Percentiles rank a stretch among this genome's conserved stretches.
Conservation (phyloP, 148 eudicot genomes). For the Rhododendron williamsianum region DNA sequence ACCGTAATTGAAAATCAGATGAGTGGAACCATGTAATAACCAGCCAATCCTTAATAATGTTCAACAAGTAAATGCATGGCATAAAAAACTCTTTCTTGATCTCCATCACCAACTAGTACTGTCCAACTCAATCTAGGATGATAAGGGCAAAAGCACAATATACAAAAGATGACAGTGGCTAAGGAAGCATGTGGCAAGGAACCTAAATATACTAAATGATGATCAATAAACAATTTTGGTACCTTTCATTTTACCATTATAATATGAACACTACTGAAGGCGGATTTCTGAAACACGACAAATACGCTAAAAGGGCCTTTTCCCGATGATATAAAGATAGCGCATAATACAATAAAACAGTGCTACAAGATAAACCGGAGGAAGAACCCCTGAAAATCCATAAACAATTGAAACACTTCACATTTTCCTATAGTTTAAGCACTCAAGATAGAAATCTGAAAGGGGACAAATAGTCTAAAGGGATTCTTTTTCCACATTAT, state of each 20-base stretch:
- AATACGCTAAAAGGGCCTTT: not conserved
- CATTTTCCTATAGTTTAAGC: not conserved
- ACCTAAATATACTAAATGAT: not conserved
- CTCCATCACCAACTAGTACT: not conserved
- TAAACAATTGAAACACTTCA: not conserved
- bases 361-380: not conserved
- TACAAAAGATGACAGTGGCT: not conserved
- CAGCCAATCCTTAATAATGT: not conserved
- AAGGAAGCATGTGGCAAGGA: conserved; percentile 3
- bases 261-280: not conserved
- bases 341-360: not conserved
- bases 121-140: conserved; percentile 7
- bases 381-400: not conserved
- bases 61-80: not conserved
- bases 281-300: not conserved
- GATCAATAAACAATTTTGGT: not conserved
- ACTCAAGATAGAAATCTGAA: not conserved
- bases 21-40: not conserved
- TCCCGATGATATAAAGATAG: not conserved
- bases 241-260: not conserved
- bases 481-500: not conserved
- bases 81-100: not conserved
- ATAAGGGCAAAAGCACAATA: not conserved
- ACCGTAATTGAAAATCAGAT: not conserved
- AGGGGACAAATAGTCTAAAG: not conserved